These are phyloP conservation scores for Dactylellina parvicollis DNA, from an alignment of 2,329 filamentous ascomycete genomes.

Conservation along the genomic window DNA sequence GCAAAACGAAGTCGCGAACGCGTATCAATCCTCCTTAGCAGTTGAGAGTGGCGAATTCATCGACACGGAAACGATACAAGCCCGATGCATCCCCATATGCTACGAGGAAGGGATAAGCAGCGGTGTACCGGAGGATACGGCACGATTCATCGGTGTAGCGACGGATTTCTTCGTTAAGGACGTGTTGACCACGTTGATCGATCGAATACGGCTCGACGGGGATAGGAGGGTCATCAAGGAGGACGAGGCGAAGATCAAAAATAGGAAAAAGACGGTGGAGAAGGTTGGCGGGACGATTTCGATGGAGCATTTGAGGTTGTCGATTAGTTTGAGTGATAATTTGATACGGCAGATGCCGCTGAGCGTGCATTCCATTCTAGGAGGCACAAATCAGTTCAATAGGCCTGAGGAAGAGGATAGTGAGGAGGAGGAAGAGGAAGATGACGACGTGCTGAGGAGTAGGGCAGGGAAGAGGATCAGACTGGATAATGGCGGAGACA, in stretches of 20 bases:
- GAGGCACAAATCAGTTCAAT: constrained; percentile 31
- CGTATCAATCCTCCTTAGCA: constrained; percentile 71
- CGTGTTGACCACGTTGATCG: constrained; percentile 71
- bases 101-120: constrained; percentile 72
- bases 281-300: constrained; percentile 52
- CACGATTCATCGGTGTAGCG: constrained; percentile 72
- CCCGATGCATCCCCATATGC: constrained; percentile 74
- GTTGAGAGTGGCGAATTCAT: constrained; percentile 76
- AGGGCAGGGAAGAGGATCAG: constrained; percentile 42
- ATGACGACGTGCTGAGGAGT: constrained; percentile 11
- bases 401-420: constrained; percentile 43
- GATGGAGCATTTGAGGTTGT: constrained; percentile 48
- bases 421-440: constrained; percentile 11
- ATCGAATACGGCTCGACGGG: constrained; percentile 71
- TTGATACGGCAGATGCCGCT: constrained; percentile 54
- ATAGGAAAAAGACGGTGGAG: constrained; percentile 34
- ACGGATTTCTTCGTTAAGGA: constrained; percentile 76
- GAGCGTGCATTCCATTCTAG: constrained; percentile 47
- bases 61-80: constrained; percentile 71
- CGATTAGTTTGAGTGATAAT: constrained; percentile 48
- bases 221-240: constrained; percentile 30
- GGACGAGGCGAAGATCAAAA: constrained; percentile 32
- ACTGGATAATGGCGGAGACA: constrained; percentile 33
- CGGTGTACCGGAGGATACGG: constrained; percentile 70
- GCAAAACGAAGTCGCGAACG: constrained; percentile 73